Base-by-base conservation (phyloP, 805 yeast genomes). In the Priceomyces castillae region DNA sequence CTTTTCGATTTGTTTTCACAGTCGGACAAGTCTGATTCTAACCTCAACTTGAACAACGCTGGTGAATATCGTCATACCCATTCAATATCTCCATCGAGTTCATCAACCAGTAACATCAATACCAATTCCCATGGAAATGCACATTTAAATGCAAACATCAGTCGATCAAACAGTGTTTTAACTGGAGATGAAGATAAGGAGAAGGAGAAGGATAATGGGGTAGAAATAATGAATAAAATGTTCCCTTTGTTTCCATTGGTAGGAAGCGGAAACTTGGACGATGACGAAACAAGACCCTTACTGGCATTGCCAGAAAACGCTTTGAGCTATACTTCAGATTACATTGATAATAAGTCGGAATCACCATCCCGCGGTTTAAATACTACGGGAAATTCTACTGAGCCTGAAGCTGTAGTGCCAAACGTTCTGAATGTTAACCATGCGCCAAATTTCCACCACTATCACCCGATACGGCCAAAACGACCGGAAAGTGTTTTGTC, bases 191-290 rank as follows among this genome's bases (percentile, higher is more conserved):
- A 43, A 31, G 46, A 46, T 28, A 23, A 39, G 2, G n/a, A 7
- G 25, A 22, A 22, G 25, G 31, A 22, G 17, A 37, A 30, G 14
- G 33, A 37, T 18, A 18, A 12, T 11, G 34, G 26, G 4, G 9
- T 30, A 15, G 41, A 37, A 5, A 40, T 57, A 37, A 59, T 61
- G 42, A 35, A 26, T 39, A 57, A 58, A 39, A 64, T 66, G 64
- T 70, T 68, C 44, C 76, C 76, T 3, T 59, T 71, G 17, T 70
- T 70, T 38, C 74, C 76, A 2, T 54, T 71, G 43, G 67, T 71
- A 14, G 76, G 75, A 6, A 53, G 56, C 34, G 51, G 54, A 35
- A 62, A 69, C 28, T 69, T 71, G 44, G 71, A 69, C 25, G 57
- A 61, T 30, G 63, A 59, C 46, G 59, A 59, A 37, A 55, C 64